Conservation (phyloP, 306 rosid species). For the Casuarina glauca region DNA sequence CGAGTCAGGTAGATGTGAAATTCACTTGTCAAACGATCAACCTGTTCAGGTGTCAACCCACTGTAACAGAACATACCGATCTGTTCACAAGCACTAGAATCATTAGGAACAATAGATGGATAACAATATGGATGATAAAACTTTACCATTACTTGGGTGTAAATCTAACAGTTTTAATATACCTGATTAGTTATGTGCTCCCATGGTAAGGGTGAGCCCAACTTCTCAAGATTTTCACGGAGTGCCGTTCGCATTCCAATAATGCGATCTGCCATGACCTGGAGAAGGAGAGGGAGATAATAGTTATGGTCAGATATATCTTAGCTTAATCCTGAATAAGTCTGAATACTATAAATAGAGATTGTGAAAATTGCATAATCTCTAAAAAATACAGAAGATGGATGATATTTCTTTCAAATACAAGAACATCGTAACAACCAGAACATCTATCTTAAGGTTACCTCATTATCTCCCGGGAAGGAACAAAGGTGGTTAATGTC, state of each 20-base stretch:
- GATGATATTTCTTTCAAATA: too few relatives aligned
- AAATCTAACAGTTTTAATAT: constrained; percentile 17
- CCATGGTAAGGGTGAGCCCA: constrained; percentile 76
- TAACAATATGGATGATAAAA: neutral
- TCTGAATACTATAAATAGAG: too few relatives aligned
- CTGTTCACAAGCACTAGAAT: constrained; percentile 42
- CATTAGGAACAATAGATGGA: neutral
- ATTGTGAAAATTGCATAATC: too few relatives aligned
- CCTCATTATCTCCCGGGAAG: too few relatives aligned
- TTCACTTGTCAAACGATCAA: constrained; percentile 79
- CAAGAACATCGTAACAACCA: too few relatives aligned
- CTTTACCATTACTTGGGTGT: neutral
- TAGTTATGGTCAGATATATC: constrained; percentile 13
- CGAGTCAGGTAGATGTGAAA: constrained; percentile 92
- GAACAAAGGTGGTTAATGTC: too few relatives aligned
- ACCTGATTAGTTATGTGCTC: constrained; percentile 93
- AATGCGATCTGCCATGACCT: constrained; percentile 96
- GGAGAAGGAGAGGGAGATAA: constrained; percentile 17
- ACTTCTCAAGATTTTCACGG: constrained; percentile 70
- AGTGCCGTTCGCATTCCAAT: constrained; percentile 79
- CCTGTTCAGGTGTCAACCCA: constrained; percentile 91
- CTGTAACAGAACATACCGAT: constrained; percentile 97
- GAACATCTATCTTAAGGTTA: too few relatives aligned
- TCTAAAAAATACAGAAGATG: too few relatives aligned
- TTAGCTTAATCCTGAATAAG: neutral